A percentile compares a stretch with the other conserved stretches of the same genome.
Evolutionary conservation across 2,329 filamentous ascomycete genomes (phyloP).

Genomic region (Parastagonospora avenae): DNA sequence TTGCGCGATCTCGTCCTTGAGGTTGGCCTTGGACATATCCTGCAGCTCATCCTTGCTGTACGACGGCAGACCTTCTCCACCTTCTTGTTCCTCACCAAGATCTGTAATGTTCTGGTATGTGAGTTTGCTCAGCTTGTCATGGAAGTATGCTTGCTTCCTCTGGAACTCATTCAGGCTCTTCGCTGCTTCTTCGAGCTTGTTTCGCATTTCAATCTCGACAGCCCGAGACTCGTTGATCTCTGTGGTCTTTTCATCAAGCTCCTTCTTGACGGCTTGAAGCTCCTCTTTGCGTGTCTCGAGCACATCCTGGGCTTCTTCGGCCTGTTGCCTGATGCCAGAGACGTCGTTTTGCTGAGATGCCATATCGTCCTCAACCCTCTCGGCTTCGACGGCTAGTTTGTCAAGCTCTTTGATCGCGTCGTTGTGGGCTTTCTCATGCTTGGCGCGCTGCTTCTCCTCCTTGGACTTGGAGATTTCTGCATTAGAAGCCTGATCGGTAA

Average conservation of each 20-base stretch:
- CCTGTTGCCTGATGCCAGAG: constrained; percentile 71
- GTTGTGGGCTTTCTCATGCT: constrained; percentile 81
- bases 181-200: constrained; percentile 95
- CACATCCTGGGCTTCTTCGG: constrained; percentile 78
- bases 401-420: constrained; percentile 82
- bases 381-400: constrained; percentile 71
- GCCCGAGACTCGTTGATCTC: constrained; percentile 90
- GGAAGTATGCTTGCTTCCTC: constrained; percentile 82
- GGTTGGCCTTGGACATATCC: constrained; percentile 65
- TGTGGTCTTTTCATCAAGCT: constrained; percentile 82
- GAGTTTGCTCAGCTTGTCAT: constrained; percentile 87
- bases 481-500: constrained; percentile 80
- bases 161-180: constrained; percentile 87
- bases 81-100: constrained; percentile 62
- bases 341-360: constrained; percentile 76
- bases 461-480: constrained; percentile 90
- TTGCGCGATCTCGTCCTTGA: constrained; percentile 68
- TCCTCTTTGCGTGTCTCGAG: constrained; percentile 81
- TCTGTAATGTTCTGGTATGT: constrained; percentile 74
- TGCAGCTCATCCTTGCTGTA: constrained; percentile 75
- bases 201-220: constrained; percentile 95
- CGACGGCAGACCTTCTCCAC: constrained; percentile 63
- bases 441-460: constrained; percentile 87
- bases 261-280: constrained; percentile 76
- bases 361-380: constrained; percentile 78